phyloP scores from a whole-genome alignment of 2,329 filamentous ascomycete genomes.

The Epichloe sibirici region DNA sequence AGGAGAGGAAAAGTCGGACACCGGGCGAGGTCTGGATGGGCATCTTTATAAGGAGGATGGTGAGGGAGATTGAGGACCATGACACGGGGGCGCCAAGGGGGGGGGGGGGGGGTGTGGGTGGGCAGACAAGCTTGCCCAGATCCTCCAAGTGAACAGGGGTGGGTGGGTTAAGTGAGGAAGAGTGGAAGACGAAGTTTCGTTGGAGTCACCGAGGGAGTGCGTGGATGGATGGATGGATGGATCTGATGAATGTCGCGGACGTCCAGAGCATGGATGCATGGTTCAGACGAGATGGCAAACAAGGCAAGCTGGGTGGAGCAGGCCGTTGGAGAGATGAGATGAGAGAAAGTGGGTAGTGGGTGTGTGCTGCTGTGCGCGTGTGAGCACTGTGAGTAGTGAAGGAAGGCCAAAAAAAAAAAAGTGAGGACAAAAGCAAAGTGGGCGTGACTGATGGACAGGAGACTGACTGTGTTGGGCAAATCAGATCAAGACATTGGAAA shows the following conservation, averaged over 20 bases:
- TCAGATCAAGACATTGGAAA: not conserved
- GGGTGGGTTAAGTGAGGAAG: not conserved
- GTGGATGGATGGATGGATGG: not conserved
- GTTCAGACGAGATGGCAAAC: not conserved
- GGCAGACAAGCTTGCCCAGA: not conserved
- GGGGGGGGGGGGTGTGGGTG: too few relatives aligned
- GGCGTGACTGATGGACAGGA: not conserved
- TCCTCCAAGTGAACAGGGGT: conserved; percentile 4
- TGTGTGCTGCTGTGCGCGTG: too few relatives aligned
- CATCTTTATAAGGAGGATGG: conserved; percentile 35
- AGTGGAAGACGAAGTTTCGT: not conserved
- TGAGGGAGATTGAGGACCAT: conserved; percentile 8
- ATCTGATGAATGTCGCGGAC: not conserved
- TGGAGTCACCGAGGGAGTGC: conserved; percentile 2
- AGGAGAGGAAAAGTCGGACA: conserved; percentile 21
- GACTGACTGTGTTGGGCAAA: not conserved
- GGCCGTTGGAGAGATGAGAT: not conserved
- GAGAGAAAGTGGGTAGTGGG: too few relatives aligned
- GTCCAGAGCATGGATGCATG: not conserved
- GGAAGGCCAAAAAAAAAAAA: not conserved
- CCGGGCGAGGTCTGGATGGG: conserved; percentile 24
- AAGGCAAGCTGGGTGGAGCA: not conserved
- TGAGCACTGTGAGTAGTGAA: not conserved
- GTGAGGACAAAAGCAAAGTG: not conserved
- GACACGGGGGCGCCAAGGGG: conserved; percentile 9